Evolutionary conservation across 2,329 filamentous ascomycete genomes (phyloP), one percentile per base, ranked within the genome.

Genomic region (Claviceps purpurea): DNA sequence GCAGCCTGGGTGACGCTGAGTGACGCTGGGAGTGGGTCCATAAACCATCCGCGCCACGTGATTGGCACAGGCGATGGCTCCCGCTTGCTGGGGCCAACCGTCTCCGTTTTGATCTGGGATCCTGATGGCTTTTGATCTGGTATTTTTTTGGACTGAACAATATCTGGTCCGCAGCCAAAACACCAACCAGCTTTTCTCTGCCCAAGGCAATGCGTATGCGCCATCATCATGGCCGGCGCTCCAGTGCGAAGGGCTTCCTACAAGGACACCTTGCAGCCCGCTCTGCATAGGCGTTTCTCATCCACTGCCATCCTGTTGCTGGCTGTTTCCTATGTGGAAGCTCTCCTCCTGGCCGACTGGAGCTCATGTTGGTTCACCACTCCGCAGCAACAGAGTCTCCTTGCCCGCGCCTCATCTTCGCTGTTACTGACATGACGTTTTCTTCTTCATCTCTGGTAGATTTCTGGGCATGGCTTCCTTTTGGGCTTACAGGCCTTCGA

Each of bases 211-310:
- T 55, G 69, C 70, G 62, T 66, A 75, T 73, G 71, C 64, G 62
- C 68, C 65, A 67, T 66, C 61, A 71, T 64, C 49, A 80, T 80
- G 76, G 71, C 76, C 61, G 66, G 65, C 62, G 67, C 69, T 63
- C 72, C 69, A 64, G 75, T 72, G 70, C 81, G 73, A 75, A 78
- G 66, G 63, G 70, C 73, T 61, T 73, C 77, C 48, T 95, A 95
- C 70, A 85, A 89, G 74, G 88, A 95, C 71, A 94, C 94, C 67
- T 73, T 96, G 59, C 94, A 91, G 56, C 90, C 91, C 49, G 84
- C 86, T 50, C 74, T 96, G 57, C 91, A 97, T 68, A 78, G 87
- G 61, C 81, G 89, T 61, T 97, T 96, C 69, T 84, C 85, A 48
- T 83, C 82, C 56, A 89, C 88, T 13, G 85, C 85, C 47, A 76